Evolutionary conservation across 208 protist species (phyloP).

Genomic region (Leishmania aethiopica): DNA sequence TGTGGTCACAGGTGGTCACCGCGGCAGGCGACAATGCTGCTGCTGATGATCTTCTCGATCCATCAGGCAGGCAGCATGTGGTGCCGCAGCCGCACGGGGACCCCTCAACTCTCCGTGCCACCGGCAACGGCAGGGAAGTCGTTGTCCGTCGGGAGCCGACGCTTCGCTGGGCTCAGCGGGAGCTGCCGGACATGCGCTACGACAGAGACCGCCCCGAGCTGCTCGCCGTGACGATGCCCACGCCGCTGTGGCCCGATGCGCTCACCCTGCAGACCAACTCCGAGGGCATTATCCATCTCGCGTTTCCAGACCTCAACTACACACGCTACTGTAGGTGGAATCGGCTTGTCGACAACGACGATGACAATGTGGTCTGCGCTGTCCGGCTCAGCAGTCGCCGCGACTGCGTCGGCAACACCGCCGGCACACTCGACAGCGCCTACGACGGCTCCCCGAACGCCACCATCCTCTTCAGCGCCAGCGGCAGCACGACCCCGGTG

Average conservation of each 20-base stretch:
- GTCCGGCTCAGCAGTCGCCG: slow-evolving; percentile 45
- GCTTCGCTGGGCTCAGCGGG: slow-evolving; percentile 26
- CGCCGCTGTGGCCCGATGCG: slow-evolving; percentile 26
- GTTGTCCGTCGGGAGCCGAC: slow-evolving; percentile 10
- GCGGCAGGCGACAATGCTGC: not conserved
- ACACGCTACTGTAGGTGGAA: slow-evolving; percentile 21
- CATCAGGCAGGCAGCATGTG: not conserved
- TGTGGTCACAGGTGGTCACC: slow-evolving; percentile 4
- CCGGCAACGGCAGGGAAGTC: not conserved
- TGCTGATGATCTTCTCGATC: not conserved
- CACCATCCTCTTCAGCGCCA: slow-evolving; percentile 29
- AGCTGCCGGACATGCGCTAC: slow-evolving; percentile 18
- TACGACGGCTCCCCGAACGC: slow-evolving; percentile 34
- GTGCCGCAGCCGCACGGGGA: not conserved
- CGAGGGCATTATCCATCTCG: slow-evolving; percentile 24
- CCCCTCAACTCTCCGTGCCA: not conserved
- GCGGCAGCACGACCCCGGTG: slow-evolving; percentile 40
- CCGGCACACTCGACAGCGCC: slow-evolving; percentile 45
- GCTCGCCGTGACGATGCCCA: slow-evolving; percentile 30
- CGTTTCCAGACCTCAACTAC: slow-evolving; percentile 31
- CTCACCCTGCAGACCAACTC: slow-evolving; percentile 24
- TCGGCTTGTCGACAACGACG: not conserved
- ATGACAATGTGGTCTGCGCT: slow-evolving; percentile 27
- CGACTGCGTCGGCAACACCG: slow-evolving; percentile 52
- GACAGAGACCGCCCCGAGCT: slow-evolving; percentile 26